A percentile compares a stretch with the other conserved stretches of the same genome.
These are phyloP conservation scores for Aspergillus taichungensis DNA, from an alignment of 495 filamentous ascomycete genomes.

Conservation along the genomic window DNA sequence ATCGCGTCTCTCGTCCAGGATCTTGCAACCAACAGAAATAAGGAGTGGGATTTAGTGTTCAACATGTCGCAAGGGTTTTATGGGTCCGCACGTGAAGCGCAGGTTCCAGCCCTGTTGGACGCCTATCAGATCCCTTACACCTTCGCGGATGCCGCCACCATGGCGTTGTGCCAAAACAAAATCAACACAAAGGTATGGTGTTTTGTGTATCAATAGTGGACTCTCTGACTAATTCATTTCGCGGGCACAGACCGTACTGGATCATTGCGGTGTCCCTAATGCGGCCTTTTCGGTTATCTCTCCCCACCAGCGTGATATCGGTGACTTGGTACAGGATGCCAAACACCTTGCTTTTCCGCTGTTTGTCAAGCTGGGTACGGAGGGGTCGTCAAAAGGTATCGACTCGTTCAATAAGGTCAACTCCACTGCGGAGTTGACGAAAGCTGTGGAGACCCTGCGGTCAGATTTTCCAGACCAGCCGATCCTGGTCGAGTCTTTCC, in stretches of 20 bases:
- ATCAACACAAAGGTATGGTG: conserved; percentile 16
- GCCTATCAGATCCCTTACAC: conserved; percentile 19
- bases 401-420: conserved; percentile 12
- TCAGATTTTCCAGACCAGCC: conserved; percentile 9
- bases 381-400: conserved; percentile 14
- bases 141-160: conserved; percentile 17
- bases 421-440: conserved; percentile 1
- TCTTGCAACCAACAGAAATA: conserved; percentile 5
- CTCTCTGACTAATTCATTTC: not conserved
- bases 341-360: conserved; percentile 6
- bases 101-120: conserved; percentile 17
- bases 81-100: conserved; percentile 16
- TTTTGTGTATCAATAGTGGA: not conserved
- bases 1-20: conserved; percentile 9
- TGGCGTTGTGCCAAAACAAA: conserved; percentile 18
- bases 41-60: conserved; percentile 16
- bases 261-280: conserved; percentile 12
- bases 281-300: conserved; percentile 10
- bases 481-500: conserved; percentile 17
- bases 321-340: not conserved
- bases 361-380: conserved; percentile 12
- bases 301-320: not conserved
- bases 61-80: conserved; percentile 14
- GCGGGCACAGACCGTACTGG: conserved; percentile 8
- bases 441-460: conserved; percentile 2